Conservation (phyloP, 805 yeast species). For the Metschnikowia dekortorum region DNA sequence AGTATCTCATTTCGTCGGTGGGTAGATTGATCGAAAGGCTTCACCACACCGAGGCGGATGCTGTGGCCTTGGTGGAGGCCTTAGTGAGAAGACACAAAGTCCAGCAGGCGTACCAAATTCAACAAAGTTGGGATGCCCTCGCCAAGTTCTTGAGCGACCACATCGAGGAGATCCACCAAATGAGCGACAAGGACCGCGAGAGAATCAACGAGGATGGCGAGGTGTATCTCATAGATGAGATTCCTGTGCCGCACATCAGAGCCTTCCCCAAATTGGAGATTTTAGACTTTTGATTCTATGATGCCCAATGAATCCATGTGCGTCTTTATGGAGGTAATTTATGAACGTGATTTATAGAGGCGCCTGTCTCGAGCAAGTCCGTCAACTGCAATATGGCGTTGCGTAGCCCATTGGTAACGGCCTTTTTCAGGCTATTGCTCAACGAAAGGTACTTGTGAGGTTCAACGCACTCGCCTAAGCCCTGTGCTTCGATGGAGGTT, state of each 20-base stretch:
- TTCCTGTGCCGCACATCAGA: conserved; percentile 62
- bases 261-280: conserved; percentile 57
- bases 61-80: conserved; percentile 66
- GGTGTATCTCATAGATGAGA: conserved; percentile 70
- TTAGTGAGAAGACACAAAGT: conserved; percentile 66
- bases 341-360: background rate
- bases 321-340: too few relatives aligned
- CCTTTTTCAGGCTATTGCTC: conserved; percentile 43
- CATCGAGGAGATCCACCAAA: conserved; percentile 69
- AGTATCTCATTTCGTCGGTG: conserved; percentile 81
- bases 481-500: conserved; percentile 33
- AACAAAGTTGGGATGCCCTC: conserved; percentile 59
- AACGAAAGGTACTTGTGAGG: conserved; percentile 33
- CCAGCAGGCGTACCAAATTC: conserved; percentile 80
- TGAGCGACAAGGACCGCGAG: conserved; percentile 83
- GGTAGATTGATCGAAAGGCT: conserved; percentile 85
- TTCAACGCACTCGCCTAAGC: conserved; percentile 33
- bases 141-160: conserved; percentile 52
- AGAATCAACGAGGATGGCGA: conserved; percentile 87
- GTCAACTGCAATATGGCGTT: conserved; percentile 37
- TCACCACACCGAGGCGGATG: conserved; percentile 69
- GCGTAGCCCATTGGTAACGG: conserved; percentile 43
- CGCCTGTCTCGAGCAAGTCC: conserved; percentile 4
- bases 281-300: conserved; percentile 48
- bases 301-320: too few relatives aligned